Conservation (phyloP, 2,329 filamentous ascomycete species). For the Arthrobotrys sinensis region DNA sequence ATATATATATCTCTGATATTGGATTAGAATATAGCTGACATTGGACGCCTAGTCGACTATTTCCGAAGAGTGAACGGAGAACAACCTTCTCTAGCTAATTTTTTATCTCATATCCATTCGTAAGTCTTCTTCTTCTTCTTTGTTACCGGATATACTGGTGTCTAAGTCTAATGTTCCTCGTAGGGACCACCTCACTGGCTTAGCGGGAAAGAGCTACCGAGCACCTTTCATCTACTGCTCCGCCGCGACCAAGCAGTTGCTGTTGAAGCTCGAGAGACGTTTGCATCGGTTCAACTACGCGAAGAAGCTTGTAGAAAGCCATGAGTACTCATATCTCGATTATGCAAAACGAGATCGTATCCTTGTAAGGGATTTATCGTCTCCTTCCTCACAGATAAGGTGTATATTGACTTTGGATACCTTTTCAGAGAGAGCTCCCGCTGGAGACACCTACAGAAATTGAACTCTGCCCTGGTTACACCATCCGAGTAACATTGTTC, state of each 20-base stretch:
- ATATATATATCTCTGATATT: neutral
- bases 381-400: constrained; percentile 66
- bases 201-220: constrained; percentile 77
- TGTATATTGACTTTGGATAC: constrained; percentile 31
- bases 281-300: constrained; percentile 85
- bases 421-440: constrained; percentile 79
- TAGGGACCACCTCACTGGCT: constrained; percentile 86
- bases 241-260: constrained; percentile 81
- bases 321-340: constrained; percentile 82
- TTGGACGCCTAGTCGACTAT: constrained; percentile 78
- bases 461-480: constrained; percentile 78
- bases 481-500: constrained; percentile 85
- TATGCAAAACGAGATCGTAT: constrained; percentile 72
- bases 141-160: neutral
- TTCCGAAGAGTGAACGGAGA: constrained; percentile 76
- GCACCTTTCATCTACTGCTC: constrained; percentile 94
- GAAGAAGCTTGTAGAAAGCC: constrained; percentile 81
- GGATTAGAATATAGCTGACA: constrained; percentile 37
- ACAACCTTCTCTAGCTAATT: constrained; percentile 81
- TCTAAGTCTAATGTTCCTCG: neutral
- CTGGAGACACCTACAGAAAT: constrained; percentile 83
- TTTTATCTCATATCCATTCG: constrained; percentile 87
- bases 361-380: constrained; percentile 67
- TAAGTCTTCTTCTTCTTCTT: constrained; percentile 40
- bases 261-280: constrained; percentile 84